Base-by-base conservation (phyloP, 805 yeast genomes). In the Wickerhamomyces alni region DNA sequence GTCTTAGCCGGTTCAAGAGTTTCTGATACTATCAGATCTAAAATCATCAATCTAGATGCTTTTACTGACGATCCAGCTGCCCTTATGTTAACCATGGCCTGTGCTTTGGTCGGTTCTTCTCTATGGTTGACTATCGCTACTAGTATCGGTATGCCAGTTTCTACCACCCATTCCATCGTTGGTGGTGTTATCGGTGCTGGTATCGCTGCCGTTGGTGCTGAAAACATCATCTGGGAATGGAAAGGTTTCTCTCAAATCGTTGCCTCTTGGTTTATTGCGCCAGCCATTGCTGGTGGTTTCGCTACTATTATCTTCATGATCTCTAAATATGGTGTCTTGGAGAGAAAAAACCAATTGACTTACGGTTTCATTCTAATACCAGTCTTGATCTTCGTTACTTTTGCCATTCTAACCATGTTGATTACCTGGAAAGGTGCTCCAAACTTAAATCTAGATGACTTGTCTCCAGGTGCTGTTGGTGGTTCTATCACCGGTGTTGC, bases 361-460 rank as follows among this genome's bases (percentile, higher is more conserved):
- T 69, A 74, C 47, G 87, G 80, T 3, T 65, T 84, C 47, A 30
- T 67, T 8, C 55, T 77, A 33, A 77, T 78, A 46, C 89, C 88
- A 10, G 38, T 70, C 18, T 69, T 81, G 56, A 82, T 82, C 17
- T 80, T 74, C 47, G 54, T 67, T 29, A 73, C 86, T 18, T 77
- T 79, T 42, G 58, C 80, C 30, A 70, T 82, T 36, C 68, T 83
- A 51, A 80, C 88, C 42, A 81, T 84, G 84, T 70, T 82, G 60
- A 77, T 83, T 55, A 86, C 80, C 29, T 81, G 86, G 85, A 82
- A 83, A 58, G 89, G 88, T 51, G 81, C 89, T 40, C 87, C 89
- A 51, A 71, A 72, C 47, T 70, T 82, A 50, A 63, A 75, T 21
- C 66, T 83, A 52, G 67, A 75, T 46, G 54, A 75, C 8, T 65